Evolutionary conservation across 192 early-diverging fungal genomes (phyloP), one percentile per base, ranked within the genome.

Genomic region (Kickxella alabastrina): DNA sequence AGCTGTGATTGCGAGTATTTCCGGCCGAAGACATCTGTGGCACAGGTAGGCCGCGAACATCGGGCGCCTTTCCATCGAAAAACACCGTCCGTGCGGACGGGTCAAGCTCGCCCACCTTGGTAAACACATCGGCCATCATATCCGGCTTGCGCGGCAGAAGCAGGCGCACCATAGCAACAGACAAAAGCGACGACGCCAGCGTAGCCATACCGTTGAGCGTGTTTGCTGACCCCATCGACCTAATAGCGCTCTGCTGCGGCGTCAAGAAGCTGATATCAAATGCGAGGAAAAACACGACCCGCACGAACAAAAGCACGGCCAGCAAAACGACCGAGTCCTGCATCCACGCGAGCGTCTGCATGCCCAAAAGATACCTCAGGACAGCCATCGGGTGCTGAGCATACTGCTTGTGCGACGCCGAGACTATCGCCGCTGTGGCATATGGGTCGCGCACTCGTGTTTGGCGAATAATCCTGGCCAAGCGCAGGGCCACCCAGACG

Each of bases 231-330:
- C 39, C 56, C 39, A 64, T 27, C n/a, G 28, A 42, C 17, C 23
- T 15, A 1, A 62, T 40, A 4, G 38, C 32, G 3, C 37, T 13
- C 27, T 55, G 52, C 12, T 38, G 12, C 0, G 65, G 72, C 10
- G 72, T 53, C 52, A 75, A 14, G 24, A 51, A 75, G 65, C 65
- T 64, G 40, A 68, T 68, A 37, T 75, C 72, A 34, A 68, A 75
- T n/a, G 45, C 43, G 25, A 68, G 27, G 53, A 63, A 64, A 6
- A 68, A 45, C 28, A 68, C 22, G 6, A 26, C 49, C 17, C 64
- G 65, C 27, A 57, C 43, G 15, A 68, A 35, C 47, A 75, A 42
- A 14, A 64, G 19, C 9, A 57, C 32, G 0, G 55, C 48, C 48
- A 75, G 38, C 17, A 59, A 12, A 0, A 24, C 19, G 4, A 51